These are phyloP conservation scores for Fusarium pininemorale DNA, from an alignment of 2,329 filamentous ascomycete species.

Conservation along the genomic window DNA sequence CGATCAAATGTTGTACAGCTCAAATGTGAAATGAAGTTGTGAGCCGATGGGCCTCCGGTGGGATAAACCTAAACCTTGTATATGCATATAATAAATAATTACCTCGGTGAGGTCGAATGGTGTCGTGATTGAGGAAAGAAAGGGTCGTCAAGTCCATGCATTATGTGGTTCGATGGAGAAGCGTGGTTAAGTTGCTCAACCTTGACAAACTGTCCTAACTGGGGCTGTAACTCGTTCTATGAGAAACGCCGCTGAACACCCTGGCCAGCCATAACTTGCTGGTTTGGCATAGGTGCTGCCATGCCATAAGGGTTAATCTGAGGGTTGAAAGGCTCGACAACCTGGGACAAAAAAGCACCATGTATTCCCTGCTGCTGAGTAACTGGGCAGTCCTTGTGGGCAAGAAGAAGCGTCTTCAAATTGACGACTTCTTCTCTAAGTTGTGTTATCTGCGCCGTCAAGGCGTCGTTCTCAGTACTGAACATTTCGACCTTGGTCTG, in stretches of 20 bases:
- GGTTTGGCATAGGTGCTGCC: conserved; percentile 60
- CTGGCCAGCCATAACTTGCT: conserved; percentile 66
- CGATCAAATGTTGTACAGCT: conserved; percentile 45
- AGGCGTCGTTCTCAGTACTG: conserved; percentile 87
- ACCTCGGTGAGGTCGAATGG: conserved; percentile 4
- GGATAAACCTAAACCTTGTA: conserved; percentile 26
- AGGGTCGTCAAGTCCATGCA: conserved; percentile 28
- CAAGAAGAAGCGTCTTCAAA: conserved; percentile 89
- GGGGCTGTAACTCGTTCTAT: conserved; percentile 49
- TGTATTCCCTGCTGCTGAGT: conserved; percentile 81
- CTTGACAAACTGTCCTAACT: conserved; percentile 1
- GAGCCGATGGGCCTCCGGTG: conserved; percentile 23
- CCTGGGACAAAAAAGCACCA: conserved; percentile 64
- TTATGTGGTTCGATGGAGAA: conserved; percentile 12
- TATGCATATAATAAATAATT: conserved; percentile 37
- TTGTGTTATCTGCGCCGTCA: conserved; percentile 83
- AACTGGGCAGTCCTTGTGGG: conserved; percentile 96
- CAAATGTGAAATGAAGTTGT: conserved; percentile 36
- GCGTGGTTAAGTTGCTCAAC: conserved; percentile 4
- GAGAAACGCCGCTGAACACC: conserved; percentile 66
- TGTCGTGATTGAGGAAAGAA: conserved; percentile 35
- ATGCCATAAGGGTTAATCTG: conserved; percentile 70
- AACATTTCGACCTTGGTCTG: conserved; percentile 96
- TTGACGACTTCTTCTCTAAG: conserved; percentile 94
- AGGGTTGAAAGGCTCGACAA: conserved; percentile 63